These are phyloP conservation scores for Candida nitratophila DNA, from an alignment of 805 yeast species.

Conservation along the genomic window DNA sequence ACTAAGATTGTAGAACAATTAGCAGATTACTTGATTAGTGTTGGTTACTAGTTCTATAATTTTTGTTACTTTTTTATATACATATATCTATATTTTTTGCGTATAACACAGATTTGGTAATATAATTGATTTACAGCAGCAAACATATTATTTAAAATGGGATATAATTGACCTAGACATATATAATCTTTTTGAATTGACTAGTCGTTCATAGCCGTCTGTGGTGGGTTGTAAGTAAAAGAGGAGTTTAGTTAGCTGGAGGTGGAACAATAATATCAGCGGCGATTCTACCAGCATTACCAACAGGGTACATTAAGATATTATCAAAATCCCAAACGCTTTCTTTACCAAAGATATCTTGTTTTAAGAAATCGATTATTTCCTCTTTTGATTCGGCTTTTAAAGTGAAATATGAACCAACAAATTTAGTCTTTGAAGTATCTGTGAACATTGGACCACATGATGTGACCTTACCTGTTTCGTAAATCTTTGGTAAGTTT, in stretches of 20 bases:
- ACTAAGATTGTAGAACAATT: conserved; percentile 90
- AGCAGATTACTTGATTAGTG: conserved; percentile 90
- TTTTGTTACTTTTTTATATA: background rate
- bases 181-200: no score
- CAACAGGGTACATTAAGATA: conserved; percentile 50
- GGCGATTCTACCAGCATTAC: conserved; percentile 38
- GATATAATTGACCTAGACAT: no score
- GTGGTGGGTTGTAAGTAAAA: no score
- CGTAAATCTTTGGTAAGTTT: conserved; percentile 31
- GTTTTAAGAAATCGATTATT: conserved; percentile 53
- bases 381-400: conserved; percentile 61
- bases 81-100: background rate
- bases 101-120: no score
- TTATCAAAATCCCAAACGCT: conserved; percentile 75
- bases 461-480: conserved; percentile 35
- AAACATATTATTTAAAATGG: background rate
- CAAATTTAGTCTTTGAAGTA: conserved; percentile 42
- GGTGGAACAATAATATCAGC: conserved; percentile 17
- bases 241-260: background rate
- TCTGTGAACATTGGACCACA: conserved; percentile 47
- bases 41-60: conserved; percentile 58
- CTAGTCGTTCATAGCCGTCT: no score
- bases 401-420: conserved; percentile 61
- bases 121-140: no score
- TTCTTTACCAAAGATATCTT: conserved; percentile 53